Base-by-base conservation (phyloP, 2,329 filamentous ascomycete genomes). In the Westerdykella ornata region DNA sequence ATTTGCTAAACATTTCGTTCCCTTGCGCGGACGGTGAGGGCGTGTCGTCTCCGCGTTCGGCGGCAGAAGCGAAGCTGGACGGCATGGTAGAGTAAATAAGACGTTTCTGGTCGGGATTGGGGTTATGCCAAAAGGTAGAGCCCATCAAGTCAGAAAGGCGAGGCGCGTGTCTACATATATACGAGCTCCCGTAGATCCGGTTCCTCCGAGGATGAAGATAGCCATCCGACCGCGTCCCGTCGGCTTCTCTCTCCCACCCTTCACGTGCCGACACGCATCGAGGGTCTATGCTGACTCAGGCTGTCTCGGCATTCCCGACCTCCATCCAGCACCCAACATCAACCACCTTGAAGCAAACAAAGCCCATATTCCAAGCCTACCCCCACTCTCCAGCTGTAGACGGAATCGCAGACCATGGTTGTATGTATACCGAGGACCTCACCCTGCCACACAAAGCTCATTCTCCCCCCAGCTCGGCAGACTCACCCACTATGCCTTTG, bases 401-500 rank as follows among this genome's bases (percentile, higher is more conserved):
- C 3, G 12, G 22, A 26, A 26, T 26, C 22, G 22, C 22, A 51
- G 41, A 56, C 43, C 44, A 67, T 67, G 64, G 64, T 66, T 54
- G 64, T 67, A 65, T 46, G 63, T 62, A 47, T 41, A 48, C 48
- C 40, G 26, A 37, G n/a, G 37, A 39, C 37, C 46, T 39, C 46
- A 29, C 35, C 42, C 34, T 32, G 41, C 39, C n/a, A 35, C 33
- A 28, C 38, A 44, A 33, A 51, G 66, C 76, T 84, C 71, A 80
- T 71, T 78, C 67, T 79, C 72, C 75, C 75, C 72, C 71, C 82
- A 96, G 90, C 77, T 97, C 71, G 90, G 89, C 74, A 83, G 85
- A 69, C 72, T 97, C 61, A 85, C 86, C 66, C 90, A 97, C 73
- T 95, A 94, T 74, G 87, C 88, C 62, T 90, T 97, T 68, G 90